Percentiles rank a stretch among this genome's conserved stretches.
Conservation (phyloP, 108 stramenopile genomes). For the Pelagomonas calceolata region DNA sequence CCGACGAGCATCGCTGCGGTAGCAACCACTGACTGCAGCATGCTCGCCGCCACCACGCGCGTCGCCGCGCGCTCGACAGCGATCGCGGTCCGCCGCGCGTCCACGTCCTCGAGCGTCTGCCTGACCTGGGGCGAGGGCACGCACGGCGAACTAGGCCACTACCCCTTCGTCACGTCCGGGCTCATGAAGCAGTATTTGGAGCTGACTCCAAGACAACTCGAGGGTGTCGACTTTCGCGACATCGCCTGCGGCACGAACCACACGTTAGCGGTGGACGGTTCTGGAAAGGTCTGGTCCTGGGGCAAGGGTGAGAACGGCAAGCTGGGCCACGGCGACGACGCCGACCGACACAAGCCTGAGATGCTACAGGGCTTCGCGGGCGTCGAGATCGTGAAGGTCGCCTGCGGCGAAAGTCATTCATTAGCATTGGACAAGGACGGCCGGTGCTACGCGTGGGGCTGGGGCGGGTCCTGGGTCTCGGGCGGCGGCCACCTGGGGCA, state of each 20-base stretch:
- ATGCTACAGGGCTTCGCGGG: conserved; percentile 19
- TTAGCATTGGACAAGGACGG: conserved; percentile 23
- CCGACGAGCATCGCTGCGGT: too few relatives aligned
- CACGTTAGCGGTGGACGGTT: conserved; percentile 19
- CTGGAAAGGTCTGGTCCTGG: conserved; percentile 19
- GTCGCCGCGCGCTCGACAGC: background rate
- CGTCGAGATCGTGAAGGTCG: conserved; percentile 25
- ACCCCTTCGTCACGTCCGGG: background rate
- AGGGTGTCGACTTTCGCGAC: background rate
- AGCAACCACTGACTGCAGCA: too few relatives aligned
- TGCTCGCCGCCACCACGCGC: too few relatives aligned
- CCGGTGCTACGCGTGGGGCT: conserved; percentile 32
- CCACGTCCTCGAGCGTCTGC: background rate
- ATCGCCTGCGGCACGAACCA: conserved; percentile 35
- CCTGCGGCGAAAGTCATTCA: conserved; percentile 37
- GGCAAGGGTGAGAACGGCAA: conserved; percentile 39
- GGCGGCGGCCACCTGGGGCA: conserved; percentile 33
- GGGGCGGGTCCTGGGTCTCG: conserved; percentile 19
- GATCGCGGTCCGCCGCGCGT: background rate
- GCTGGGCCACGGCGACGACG: conserved; percentile 32
- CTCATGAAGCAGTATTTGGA: background rate
- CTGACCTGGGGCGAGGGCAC: background rate
- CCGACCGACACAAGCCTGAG: conserved; percentile 18
- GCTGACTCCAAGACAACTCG: background rate
- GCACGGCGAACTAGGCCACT: background rate